Evolutionary conservation across 148 eudicot species (phyloP), one percentile per base, ranked within the genome.

Genomic region (Silene uniflora): DNA sequence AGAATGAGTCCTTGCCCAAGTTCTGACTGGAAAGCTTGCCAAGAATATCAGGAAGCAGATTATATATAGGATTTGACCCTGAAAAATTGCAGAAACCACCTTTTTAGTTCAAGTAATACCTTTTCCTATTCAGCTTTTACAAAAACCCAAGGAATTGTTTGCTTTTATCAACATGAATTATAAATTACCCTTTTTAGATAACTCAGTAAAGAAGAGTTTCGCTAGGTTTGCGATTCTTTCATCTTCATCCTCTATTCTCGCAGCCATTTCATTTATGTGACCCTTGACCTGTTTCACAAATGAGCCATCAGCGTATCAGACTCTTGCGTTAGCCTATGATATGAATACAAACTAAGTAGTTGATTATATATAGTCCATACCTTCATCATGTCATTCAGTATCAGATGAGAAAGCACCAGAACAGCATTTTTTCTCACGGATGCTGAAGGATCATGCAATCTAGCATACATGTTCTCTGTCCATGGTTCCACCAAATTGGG

Each of bases 331-430:
- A 11, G 27, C 42, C 10, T 29, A 52, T 54, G 12, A 77, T 14
- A 63, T 12, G 14, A 35, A 25, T 67, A 72, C 29, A 78, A 58
- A 25, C 62, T 22, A 52, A 72, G 47, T 16, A 65, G 77, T 24
- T 71, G 14, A 29, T 21, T 22, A 23, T 22, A 13, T 21, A 52
- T 49, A 49, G 9, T 18, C 47, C 83, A 64, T 78, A 95, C 98
- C 98, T 95, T 95, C 98, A 95, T 95, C 98, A 95, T 95, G 81
- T 95, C 98, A 83, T 95, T 95, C 73, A 95, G 83, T 74, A 95
- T 92, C 69, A 95, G 97, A 79, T 95, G 98, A 78, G 97, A 95
- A 77, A 95, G 97, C 84, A 95, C 98, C 86, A 95, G 76, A 54
- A 95, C 92, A 74, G 97, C 98, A 88, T 92, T 95, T 82, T 92